Conservation (phyloP, 2,329 filamentous ascomycete genomes). For the Colletotrichum sp. region DNA sequence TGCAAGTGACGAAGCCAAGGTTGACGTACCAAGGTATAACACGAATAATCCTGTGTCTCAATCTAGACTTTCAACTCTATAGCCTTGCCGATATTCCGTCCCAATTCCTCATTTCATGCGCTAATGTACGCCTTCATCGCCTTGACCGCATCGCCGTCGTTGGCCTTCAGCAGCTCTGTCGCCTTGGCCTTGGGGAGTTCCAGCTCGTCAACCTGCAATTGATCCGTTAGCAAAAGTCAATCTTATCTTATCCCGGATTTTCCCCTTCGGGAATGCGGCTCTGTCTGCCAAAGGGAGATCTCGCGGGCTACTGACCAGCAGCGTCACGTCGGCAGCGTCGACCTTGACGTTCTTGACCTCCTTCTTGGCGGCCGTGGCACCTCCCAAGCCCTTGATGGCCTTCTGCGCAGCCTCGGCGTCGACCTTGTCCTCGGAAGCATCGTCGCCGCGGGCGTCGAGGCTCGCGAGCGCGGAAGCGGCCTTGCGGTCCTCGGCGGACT, state of each 20-base stretch:
- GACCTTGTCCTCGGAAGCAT: slow-evolving; percentile 52
- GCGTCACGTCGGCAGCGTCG: slow-evolving; percentile 71
- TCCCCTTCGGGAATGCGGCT: background rate
- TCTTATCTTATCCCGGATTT: accelerated
- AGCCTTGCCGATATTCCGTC: background rate
- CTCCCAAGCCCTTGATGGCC: slow-evolving; percentile 70
- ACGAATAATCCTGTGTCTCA: background rate
- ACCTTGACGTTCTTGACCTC: slow-evolving; percentile 72
- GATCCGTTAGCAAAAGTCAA: background rate
- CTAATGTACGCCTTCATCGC: slow-evolving; percentile 66
- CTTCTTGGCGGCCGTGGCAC: slow-evolving; percentile 41
- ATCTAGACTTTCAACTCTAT: background rate
- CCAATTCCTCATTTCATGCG: slow-evolving; percentile 23
- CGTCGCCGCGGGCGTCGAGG: slow-evolving; percentile 62
- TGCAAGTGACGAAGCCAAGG: background rate
- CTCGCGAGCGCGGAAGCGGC: slow-evolving; percentile 75
- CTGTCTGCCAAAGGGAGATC: background rate
- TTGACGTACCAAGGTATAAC: slow-evolving; percentile 9
- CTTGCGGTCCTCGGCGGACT: slow-evolving; percentile 78
- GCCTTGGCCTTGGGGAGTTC: slow-evolving; percentile 75
- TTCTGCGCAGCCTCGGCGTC: slow-evolving; percentile 74
- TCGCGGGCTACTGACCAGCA: slow-evolving; percentile 60
- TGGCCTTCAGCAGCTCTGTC: slow-evolving; percentile 73
- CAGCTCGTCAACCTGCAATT: slow-evolving; percentile 67
- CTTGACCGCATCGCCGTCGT: slow-evolving; percentile 73